Conservation (phyloP, 2,329 filamentous ascomycete species). For the Whalleya microplaca region DNA sequence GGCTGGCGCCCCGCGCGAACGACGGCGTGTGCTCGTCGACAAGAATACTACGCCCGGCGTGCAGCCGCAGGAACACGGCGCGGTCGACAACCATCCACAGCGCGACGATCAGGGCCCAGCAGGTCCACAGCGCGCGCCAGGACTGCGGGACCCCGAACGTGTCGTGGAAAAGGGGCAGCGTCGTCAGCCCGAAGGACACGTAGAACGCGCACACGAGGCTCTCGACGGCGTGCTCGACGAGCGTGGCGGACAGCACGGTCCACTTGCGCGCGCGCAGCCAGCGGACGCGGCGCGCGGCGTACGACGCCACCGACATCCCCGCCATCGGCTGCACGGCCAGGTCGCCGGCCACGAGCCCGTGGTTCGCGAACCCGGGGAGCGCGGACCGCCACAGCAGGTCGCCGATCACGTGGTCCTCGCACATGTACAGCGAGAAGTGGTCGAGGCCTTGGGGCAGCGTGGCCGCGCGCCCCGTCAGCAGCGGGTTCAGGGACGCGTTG, state of each 20-base stretch:
- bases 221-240: constrained; percentile 93
- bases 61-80: constrained; percentile 72
- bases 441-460: constrained; percentile 72
- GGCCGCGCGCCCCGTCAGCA: constrained; percentile 38
- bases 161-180: constrained; percentile 64
- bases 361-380: constrained; percentile 71
- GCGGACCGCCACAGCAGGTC: constrained; percentile 83
- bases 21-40: constrained; percentile 64
- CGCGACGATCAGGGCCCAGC: constrained; percentile 69
- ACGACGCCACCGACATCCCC: constrained; percentile 76
- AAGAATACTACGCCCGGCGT: constrained; percentile 72
- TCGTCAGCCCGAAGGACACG: constrained; percentile 78
- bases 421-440: constrained; percentile 94
- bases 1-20: constrained; percentile 63
- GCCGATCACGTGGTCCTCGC: constrained; percentile 95
- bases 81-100: constrained; percentile 79
- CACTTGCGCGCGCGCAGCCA: constrained; percentile 96
- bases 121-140: constrained; percentile 66
- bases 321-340: constrained; percentile 88
- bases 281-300: constrained; percentile 78
- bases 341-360: constrained; percentile 83
- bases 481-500: constrained; percentile 49
- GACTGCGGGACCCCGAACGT: constrained; percentile 60
- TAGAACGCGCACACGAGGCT: constrained; percentile 82
- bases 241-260: constrained; percentile 84